Percentiles rank a stretch among this genome's conserved stretches.
Conservation (phyloP, 164 flowering plant genomes). For the Magnolia kwangsiensis region DNA sequence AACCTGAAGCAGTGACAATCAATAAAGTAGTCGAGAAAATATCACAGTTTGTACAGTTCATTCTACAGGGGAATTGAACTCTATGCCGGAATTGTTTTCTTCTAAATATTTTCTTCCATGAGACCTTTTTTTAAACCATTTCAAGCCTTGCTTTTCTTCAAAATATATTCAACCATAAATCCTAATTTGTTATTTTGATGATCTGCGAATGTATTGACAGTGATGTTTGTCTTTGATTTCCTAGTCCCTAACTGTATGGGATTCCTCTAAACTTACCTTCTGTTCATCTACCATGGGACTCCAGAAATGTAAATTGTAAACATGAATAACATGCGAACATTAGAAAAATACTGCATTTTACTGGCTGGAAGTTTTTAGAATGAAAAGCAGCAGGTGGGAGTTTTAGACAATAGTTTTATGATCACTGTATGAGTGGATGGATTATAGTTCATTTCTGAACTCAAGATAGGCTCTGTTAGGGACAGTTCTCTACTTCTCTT, state of each 20-base stretch:
- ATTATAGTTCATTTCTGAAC: not conserved
- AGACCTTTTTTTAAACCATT: not conserved
- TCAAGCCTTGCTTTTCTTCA: not conserved
- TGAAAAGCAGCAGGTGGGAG: not conserved
- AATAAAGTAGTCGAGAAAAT: not conserved
- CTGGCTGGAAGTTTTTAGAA: not conserved
- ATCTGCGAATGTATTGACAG: too few species aligned
- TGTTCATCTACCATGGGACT: not conserved
- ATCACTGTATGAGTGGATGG: not conserved
- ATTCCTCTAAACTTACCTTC: not conserved
- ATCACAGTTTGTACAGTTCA: not conserved
- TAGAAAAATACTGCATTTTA: not conserved
- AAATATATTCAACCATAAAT: too few species aligned
- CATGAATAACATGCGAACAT: not conserved
- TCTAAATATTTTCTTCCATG: not conserved
- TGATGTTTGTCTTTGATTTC: too few species aligned
- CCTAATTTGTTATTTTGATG: too few species aligned
- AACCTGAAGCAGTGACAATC: conserved; percentile 17
- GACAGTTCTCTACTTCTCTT: not conserved
- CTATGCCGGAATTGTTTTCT: not conserved
- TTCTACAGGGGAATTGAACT: not conserved
- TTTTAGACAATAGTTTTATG: not conserved
- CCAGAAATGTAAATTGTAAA: not conserved
- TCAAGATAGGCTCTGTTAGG: not conserved
- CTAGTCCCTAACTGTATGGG: too few species aligned